phyloP scores from a whole-genome alignment of 1,284 basidiomycete genomes.

The Porodaedalea pini region DNA sequence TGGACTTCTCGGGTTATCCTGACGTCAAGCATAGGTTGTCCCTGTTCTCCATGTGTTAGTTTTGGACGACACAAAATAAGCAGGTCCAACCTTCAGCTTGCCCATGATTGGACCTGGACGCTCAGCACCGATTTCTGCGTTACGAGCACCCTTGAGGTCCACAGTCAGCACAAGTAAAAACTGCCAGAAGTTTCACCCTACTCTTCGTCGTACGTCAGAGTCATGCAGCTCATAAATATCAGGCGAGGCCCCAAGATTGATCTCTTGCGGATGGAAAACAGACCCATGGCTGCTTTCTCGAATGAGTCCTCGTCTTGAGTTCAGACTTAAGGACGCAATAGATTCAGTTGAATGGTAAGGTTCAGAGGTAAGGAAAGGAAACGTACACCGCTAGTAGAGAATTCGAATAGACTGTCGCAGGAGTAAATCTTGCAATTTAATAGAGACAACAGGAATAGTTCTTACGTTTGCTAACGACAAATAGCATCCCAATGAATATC shows the following conservation, averaged over 20 bases:
- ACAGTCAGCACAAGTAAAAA: neutral
- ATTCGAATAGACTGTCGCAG: constrained; percentile 8
- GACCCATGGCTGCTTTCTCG: constrained; percentile 1
- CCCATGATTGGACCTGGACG: neutral
- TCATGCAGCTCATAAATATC: neutral
- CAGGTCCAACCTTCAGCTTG: neutral
- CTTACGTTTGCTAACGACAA: constrained; percentile 14
- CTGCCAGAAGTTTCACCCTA: neutral
- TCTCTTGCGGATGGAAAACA: neutral
- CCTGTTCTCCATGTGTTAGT: neutral
- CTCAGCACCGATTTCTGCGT: neutral
- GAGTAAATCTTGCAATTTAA: neutral
- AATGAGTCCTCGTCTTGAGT: constrained; percentile 1
- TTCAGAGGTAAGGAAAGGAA: neutral
- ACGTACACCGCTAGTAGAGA: constrained; percentile 11
- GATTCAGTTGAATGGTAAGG: neutral
- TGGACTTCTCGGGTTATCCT: neutral
- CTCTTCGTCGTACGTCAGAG: neutral
- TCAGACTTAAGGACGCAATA: neutral
- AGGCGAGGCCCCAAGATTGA: neutral
- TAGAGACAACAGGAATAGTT: neutral
- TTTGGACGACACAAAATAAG: neutral
- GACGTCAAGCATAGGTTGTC: neutral
- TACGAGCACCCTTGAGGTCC: neutral
- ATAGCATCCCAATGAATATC: constrained; percentile 8